Percentiles rank a stretch among this genome's conserved stretches.
Evolutionary conservation across 2,329 filamentous ascomycete genomes (phyloP).

Genomic region (Bretziella fagacearum): DNA sequence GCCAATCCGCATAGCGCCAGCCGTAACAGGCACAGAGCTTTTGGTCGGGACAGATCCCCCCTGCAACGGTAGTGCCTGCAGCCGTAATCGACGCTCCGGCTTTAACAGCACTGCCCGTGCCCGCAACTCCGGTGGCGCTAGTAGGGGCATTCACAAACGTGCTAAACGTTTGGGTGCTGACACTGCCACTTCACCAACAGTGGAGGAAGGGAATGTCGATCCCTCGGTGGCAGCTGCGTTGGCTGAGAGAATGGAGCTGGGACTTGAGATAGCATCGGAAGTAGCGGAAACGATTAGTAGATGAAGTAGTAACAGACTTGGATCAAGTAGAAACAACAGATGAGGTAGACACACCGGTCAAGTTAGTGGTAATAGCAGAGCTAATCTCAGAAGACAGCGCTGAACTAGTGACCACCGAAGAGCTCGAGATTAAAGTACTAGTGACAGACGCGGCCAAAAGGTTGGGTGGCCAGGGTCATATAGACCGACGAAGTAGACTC

Average conservation of each 20-base stretch:
- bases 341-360: neutral
- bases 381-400: neutral
- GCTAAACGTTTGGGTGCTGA: neutral
- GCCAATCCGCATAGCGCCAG: neutral
- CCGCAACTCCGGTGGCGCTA: neutral
- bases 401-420: neutral
- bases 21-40: neutral
- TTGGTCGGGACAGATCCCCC: neutral
- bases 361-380: neutral
- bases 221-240: neutral
- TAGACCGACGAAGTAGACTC: too few species aligned
- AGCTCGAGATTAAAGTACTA: neutral
- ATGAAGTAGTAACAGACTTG: neutral
- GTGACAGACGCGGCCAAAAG: neutral
- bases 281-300: neutral
- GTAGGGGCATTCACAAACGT: neutral
- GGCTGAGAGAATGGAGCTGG: neutral
- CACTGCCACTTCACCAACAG: too few species aligned
- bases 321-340: neutral
- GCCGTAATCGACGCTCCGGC: neutral
- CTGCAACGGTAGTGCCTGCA: neutral
- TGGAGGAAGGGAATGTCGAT: slow-evolving; percentile 13
- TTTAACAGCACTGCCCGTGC: neutral
- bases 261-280: neutral
- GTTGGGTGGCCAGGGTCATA: too few species aligned